These are phyloP conservation scores for Cytospora paraplurivora DNA, from an alignment of 2,329 filamentous ascomycete species.

Conservation along the genomic window DNA sequence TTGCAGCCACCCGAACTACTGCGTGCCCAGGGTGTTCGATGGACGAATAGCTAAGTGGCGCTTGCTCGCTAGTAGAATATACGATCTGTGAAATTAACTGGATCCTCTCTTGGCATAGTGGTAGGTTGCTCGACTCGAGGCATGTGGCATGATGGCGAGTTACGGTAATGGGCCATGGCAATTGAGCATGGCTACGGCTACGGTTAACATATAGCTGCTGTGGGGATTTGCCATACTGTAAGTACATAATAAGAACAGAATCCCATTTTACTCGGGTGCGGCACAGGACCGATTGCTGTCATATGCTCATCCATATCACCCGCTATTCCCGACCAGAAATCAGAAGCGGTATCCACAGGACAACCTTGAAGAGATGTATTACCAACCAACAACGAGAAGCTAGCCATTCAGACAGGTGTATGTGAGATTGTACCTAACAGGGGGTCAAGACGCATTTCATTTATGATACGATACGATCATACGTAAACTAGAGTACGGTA, in stretches of 20 bases:
- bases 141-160: background rate
- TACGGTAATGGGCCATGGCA: too few species aligned
- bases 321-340: constrained; percentile 4
- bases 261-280: background rate
- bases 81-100: too few species aligned
- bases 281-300: background rate
- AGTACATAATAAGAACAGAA: background rate
- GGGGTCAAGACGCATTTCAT: constrained; percentile 9
- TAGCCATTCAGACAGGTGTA: constrained; percentile 14
- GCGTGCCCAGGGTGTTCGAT: background rate
- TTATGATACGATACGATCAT: constrained; percentile 26
- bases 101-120: constrained; percentile 3
- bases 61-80: background rate
- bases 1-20: constrained; percentile 17
- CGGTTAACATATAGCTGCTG: background rate
- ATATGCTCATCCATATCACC: background rate
- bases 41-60: constrained; percentile 12
- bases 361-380: background rate
- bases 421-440: constrained; percentile 23
- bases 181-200: too few species aligned
- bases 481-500: background rate
- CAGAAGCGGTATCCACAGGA: background rate
- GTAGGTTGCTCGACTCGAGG: constrained; percentile 6
- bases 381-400: constrained; percentile 6
- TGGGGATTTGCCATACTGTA: background rate